Evolutionary conservation across 345 rosid species (phyloP), one percentile per base, ranked within the genome.

Genomic region (Salix purpurea): DNA sequence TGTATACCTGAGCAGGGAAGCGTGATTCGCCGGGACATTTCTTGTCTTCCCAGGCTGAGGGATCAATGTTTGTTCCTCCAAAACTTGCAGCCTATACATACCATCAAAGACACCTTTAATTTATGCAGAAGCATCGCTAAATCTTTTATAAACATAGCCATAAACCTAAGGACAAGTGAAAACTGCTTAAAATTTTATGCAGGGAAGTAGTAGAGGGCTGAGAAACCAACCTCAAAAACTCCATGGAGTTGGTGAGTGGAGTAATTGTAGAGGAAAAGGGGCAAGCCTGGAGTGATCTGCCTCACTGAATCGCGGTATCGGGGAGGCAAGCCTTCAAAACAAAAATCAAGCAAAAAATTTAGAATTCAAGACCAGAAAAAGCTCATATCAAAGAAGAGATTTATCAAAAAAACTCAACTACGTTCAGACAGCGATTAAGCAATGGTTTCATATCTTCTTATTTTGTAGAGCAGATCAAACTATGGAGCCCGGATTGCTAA

Each of bases 221-320:
- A 73, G 71, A 54, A 44, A 69, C 83, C 65, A 44, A 90, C 97
- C 96, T 96, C 93, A 85, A 92, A 96, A 52, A 96, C 72, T 60
- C 99, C 99, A 79, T 96, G 98, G 58, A 96, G 97, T 68, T 96
- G 99, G 81, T 96, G 99, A 70, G 98, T 96, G 67, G 99, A 90
- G 87, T 96, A 96, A 90, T 96, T 96, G 83, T 94, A 96, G 34
- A 96, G 97, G 81, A 96, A 96, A 77, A 96, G 92, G 5, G 99
- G 99, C 78, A 96, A 86, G 0, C 99, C 99, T 0, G 99, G 99
- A 13, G 98, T 96, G 67, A 96, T 96, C n/a, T 94, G 90, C 79
- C 99, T 83, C 21, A 96, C 99, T 1, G 98, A 96, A 84, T 96
- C 98, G 48, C 97, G 83, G 83, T 96, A 94, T 40, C 99, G 87